Evolutionary conservation across 441 rosid species (phyloP).

Genomic region (Iberis amara): DNA sequence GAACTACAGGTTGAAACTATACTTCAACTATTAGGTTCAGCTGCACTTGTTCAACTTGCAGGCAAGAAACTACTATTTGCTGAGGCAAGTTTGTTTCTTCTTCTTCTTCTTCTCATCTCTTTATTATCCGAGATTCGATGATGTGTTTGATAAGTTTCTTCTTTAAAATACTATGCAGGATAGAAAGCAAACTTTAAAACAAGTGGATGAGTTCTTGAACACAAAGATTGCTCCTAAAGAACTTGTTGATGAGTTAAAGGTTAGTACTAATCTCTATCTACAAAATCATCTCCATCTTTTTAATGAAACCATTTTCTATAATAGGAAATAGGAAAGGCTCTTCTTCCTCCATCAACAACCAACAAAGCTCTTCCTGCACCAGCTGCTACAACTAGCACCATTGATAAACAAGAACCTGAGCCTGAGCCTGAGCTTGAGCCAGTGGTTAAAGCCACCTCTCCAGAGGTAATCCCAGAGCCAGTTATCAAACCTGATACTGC

Average conservation of each 20-base stretch:
- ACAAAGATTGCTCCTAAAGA: constrained; percentile 82
- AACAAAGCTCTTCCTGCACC: constrained; percentile 60
- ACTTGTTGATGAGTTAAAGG: constrained; percentile 77
- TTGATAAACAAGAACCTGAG: constrained; percentile 23
- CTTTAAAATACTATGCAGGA: constrained; percentile 41
- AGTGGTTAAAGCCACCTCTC: too few relatives aligned
- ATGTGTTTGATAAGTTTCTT: constrained; percentile 10
- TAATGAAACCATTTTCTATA: background rate
- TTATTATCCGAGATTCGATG: too few relatives aligned
- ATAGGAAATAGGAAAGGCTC: constrained; percentile 76
- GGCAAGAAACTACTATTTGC: constrained; percentile 81
- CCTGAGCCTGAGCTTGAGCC: constrained; percentile 27
- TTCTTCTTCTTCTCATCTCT: background rate
- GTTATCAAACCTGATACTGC: too few relatives aligned
- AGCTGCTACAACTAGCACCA: constrained; percentile 28
- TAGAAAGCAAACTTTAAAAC: constrained; percentile 65
- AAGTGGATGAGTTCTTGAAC: constrained; percentile 80
- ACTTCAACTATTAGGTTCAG: constrained; percentile 88
- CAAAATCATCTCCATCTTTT: too few relatives aligned
- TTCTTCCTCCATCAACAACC: constrained; percentile 36
- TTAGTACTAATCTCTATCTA: too few relatives aligned
- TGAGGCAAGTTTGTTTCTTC: constrained; percentile 65
- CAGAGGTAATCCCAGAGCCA: constrained; percentile 11
- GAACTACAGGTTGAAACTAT: constrained; percentile 71
- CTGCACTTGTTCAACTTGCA: constrained; percentile 70